Percentiles rank a stretch among this genome's conserved stretches.
Conservation (phyloP, 2,329 filamentous ascomycete genomes). For the Pseudogymnoascus sp. region DNA sequence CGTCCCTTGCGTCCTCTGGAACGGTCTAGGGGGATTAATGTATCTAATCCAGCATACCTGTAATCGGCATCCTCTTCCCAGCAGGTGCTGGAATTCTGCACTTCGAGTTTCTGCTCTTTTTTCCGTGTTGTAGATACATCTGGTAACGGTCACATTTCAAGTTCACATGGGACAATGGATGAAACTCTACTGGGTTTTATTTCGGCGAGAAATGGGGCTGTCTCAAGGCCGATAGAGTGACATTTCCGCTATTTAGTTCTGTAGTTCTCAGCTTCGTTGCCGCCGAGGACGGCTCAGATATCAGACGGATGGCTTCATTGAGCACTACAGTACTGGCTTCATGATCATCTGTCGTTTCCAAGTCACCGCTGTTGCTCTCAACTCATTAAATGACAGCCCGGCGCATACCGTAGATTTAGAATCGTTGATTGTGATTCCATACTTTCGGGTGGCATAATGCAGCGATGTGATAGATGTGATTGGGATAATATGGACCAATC, state of each 20-base stretch:
- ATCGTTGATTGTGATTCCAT: neutral
- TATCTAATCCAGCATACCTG: neutral
- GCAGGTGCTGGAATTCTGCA: neutral
- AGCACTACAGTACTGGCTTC: neutral
- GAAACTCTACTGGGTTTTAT: neutral
- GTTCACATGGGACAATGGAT: neutral
- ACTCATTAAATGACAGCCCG: neutral
- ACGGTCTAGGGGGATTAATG: neutral
- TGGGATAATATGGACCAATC: neutral
- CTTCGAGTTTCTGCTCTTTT: neutral
- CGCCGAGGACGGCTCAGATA: neutral
- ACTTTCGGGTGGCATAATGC: neutral
- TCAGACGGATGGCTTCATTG: neutral
- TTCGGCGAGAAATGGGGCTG: neutral
- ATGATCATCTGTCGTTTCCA: neutral
- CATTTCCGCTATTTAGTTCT: neutral
- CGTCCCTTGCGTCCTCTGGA: neutral
- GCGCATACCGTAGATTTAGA: neutral
- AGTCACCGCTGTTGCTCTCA: neutral
- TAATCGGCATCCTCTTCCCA: neutral
- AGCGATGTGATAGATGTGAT: neutral
- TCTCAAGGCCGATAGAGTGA: neutral
- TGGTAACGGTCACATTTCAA: neutral
- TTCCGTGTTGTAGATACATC: neutral
- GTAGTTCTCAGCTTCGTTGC: neutral